Percentiles rank a stretch among this genome's conserved stretches.
Evolutionary conservation across 2,329 filamentous ascomycete species (phyloP).

Genomic region (Botryotinia globosa): DNA sequence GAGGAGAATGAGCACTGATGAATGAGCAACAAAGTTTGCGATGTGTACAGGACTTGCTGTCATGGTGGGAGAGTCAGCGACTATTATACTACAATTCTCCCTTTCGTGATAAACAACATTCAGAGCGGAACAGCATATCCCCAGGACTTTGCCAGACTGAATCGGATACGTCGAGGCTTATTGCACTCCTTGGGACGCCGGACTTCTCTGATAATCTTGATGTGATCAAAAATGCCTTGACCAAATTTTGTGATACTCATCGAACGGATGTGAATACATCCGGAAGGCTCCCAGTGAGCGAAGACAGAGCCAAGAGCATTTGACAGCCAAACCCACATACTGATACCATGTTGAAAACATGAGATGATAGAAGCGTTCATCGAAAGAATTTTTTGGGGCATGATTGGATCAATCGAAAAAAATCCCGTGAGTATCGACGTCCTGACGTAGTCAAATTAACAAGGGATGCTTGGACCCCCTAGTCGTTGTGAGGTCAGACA

Average conservation of each 20-base stretch:
- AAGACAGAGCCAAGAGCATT: constrained; percentile 22
- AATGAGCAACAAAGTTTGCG: not conserved
- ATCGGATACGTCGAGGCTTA: constrained; percentile 24
- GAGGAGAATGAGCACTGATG: constrained; percentile 24
- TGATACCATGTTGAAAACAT: constrained; percentile 23
- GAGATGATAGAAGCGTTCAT: constrained; percentile 1
- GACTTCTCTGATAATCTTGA: too few species aligned
- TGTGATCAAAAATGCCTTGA: not conserved
- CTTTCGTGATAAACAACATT: constrained; percentile 10
- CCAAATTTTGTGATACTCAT: constrained; percentile 14
- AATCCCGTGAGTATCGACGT: not conserved
- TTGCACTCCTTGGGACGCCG: constrained; percentile 24
- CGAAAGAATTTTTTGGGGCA: not conserved
- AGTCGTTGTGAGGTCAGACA: constrained; percentile 28
- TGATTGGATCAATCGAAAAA: not conserved
- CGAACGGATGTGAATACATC: not conserved
- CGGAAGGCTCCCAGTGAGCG: not conserved
- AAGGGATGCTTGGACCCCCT: constrained; percentile 21
- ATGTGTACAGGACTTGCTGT: not conserved
- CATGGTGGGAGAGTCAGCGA: not conserved
- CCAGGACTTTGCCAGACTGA: constrained; percentile 2
- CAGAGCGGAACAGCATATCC: constrained; percentile 25
- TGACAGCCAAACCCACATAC: constrained; percentile 29
- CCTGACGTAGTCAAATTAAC: constrained; percentile 20
- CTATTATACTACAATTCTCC: constrained; percentile 9